Conservation (phyloP, 768 basidiomycete species). For the Cantharellus cinnabarinus region DNA sequence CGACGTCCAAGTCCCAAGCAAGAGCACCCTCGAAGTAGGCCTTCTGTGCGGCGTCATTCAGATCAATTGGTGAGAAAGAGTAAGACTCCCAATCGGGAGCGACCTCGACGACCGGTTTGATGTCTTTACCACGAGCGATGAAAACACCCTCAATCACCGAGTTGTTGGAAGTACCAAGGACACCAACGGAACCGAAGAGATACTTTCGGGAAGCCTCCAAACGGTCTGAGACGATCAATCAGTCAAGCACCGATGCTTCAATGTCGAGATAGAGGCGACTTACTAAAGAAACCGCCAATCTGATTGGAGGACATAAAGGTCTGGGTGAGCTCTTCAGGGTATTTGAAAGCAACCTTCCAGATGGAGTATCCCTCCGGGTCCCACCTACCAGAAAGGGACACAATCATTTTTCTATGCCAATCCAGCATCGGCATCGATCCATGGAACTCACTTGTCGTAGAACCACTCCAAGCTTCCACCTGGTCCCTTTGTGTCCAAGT, state of each 20-base stretch:
- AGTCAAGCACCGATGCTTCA: neutral
- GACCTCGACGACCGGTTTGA: conserved; percentile 45
- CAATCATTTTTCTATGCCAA: neutral
- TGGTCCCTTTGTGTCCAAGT: conserved; percentile 82
- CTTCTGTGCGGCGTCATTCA: conserved; percentile 55
- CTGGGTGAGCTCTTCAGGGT: conserved; percentile 80
- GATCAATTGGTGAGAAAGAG: conserved; percentile 52
- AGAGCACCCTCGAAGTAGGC: conserved; percentile 80
- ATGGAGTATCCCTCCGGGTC: conserved; percentile 77
- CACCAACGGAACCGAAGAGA: conserved; percentile 73
- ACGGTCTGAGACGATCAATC: conserved; percentile 31
- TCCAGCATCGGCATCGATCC: too few species aligned
- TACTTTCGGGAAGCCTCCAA: conserved; percentile 95
- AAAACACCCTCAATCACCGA: conserved; percentile 65
- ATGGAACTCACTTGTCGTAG: conserved; percentile 60
- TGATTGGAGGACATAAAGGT: conserved; percentile 91
- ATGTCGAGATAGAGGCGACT: neutral
- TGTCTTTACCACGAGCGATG: conserved; percentile 64
- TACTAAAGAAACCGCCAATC: conserved; percentile 74
- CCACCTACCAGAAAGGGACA: conserved; percentile 29
- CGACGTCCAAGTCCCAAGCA: conserved; percentile 82
- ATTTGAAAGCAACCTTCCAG: conserved; percentile 93
- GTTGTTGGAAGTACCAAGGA: conserved; percentile 62
- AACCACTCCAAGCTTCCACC: conserved; percentile 85
- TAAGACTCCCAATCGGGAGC: conserved; percentile 92